These are phyloP conservation scores for Aspergillus biplanus DNA, from an alignment of 495 filamentous ascomycete genomes.

Conservation along the genomic window DNA sequence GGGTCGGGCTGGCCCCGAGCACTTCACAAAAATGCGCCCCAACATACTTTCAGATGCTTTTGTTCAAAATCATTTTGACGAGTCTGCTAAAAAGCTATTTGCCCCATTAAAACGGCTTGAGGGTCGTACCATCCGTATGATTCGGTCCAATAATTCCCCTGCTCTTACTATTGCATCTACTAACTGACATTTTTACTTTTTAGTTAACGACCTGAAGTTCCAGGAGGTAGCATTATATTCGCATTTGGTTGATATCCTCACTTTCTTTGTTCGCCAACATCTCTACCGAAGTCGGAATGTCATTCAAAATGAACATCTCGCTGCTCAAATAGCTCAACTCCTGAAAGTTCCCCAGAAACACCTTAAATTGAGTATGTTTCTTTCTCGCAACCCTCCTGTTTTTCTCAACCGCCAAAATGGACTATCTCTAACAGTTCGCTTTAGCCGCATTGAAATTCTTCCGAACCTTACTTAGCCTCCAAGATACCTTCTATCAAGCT, in stretches of 20 bases:
- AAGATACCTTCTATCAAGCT: conserved; percentile 91
- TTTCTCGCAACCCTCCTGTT: neutral
- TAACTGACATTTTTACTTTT: conserved; percentile 20
- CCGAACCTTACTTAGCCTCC: conserved; percentile 79
- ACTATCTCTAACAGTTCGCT: conserved; percentile 20
- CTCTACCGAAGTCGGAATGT: conserved; percentile 85
- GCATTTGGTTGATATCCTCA: conserved; percentile 92
- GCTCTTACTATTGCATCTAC: neutral
- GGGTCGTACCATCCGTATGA: conserved; percentile 60
- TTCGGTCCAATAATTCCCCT: conserved; percentile 1
- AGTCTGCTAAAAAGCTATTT: conserved; percentile 85
- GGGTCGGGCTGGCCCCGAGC: conserved; percentile 69
- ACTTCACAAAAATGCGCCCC: conserved; percentile 63
- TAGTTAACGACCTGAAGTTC: conserved; percentile 67
- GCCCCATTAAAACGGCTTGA: conserved; percentile 84
- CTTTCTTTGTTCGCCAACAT: conserved; percentile 92
- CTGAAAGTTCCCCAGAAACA: conserved; percentile 88
- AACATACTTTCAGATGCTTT: conserved; percentile 85
- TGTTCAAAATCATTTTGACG: conserved; percentile 86
- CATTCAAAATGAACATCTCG: conserved; percentile 78
- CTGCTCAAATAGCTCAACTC: conserved; percentile 80
- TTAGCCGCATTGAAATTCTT: conserved; percentile 93
- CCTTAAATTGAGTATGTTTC: conserved; percentile 80
- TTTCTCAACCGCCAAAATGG: neutral
- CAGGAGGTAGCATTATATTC: conserved; percentile 86